Conservation (phyloP, 108 stramenopile species). For the Pseudonitzschia delicatissima region DNA sequence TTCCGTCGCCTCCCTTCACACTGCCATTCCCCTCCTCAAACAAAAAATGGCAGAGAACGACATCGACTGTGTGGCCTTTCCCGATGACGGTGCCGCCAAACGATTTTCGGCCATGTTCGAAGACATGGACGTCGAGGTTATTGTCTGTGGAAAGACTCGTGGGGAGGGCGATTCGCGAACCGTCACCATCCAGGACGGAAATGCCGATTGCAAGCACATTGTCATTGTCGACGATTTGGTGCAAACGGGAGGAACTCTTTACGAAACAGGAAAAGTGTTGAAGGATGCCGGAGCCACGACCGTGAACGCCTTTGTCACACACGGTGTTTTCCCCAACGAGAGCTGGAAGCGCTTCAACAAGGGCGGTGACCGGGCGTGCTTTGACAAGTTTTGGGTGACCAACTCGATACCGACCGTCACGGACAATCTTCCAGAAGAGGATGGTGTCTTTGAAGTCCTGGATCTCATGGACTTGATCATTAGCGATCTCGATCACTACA, state of each 20-base stretch:
- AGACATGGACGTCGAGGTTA: constrained; percentile 53
- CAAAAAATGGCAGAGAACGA: constrained; percentile 34
- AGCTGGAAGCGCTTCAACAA: constrained; percentile 73
- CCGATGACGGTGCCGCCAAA: constrained; percentile 92
- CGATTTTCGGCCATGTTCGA: constrained; percentile 78
- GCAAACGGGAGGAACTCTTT: constrained; percentile 92
- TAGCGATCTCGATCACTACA: constrained; percentile 75
- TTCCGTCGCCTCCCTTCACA: constrained; percentile 75
- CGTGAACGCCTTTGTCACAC: constrained; percentile 79
- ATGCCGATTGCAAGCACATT: constrained; percentile 49
- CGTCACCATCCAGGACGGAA: constrained; percentile 63
- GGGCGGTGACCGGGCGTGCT: constrained; percentile 77
- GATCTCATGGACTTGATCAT: constrained; percentile 72
- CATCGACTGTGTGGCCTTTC: constrained; percentile 81
- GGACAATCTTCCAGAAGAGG: constrained; percentile 52
- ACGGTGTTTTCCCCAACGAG: constrained; percentile 83
- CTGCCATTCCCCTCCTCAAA: constrained; percentile 77
- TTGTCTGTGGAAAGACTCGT: constrained; percentile 82
- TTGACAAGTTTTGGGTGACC: constrained; percentile 85
- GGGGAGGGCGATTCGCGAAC: constrained; percentile 48
- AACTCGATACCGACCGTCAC: constrained; percentile 85
- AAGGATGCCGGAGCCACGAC: constrained; percentile 67
- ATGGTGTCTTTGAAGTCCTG: constrained; percentile 82
- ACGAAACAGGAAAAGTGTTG: constrained; percentile 74
- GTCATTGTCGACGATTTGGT: constrained; percentile 91